A percentile compares a stretch with the other conserved stretches of the same genome.
Conservation (phyloP, 192 early-diverging fungal species). For the Kappamyces sp. region DNA sequence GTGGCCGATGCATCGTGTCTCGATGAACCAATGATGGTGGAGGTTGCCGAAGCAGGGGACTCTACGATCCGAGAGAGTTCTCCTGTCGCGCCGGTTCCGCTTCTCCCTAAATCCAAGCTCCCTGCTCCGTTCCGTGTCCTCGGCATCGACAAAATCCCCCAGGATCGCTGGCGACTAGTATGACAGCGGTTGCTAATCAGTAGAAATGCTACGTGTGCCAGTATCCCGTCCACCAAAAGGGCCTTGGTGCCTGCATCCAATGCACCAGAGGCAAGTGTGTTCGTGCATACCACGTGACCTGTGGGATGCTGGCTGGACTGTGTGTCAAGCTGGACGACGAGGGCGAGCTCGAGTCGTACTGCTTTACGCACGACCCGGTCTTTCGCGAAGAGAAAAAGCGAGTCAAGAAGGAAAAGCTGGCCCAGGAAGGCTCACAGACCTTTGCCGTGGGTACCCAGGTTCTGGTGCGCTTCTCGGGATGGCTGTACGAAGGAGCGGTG, state of each 20-base stretch:
- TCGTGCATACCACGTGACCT: slow-evolving; percentile 45
- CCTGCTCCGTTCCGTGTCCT: slow-evolving; percentile 12
- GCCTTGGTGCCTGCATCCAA: slow-evolving; percentile 45
- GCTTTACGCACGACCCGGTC: slow-evolving; percentile 1
- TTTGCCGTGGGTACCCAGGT: slow-evolving; percentile 1
- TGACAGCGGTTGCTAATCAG: neutral
- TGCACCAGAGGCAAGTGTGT: slow-evolving; percentile 49
- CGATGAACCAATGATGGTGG: neutral
- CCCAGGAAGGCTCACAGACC: neutral
- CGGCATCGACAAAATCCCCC: slow-evolving; percentile 33
- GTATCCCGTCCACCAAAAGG: slow-evolving; percentile 11
- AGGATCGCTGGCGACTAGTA: slow-evolving; percentile 44
- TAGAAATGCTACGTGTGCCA: neutral
- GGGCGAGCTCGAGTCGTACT: neutral
- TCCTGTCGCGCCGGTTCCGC: neutral
- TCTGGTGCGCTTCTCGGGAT: neutral
- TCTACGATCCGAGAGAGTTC: slow-evolving; percentile 11
- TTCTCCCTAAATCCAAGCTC: neutral
- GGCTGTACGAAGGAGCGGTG: neutral
- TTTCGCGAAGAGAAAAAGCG: slow-evolving; percentile 10
- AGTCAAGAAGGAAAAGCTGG: neutral
- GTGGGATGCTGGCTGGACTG: slow-evolving; percentile 29
- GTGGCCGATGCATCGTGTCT: neutral
- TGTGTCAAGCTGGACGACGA: neutral
- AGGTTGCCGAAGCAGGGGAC: slow-evolving; percentile 5